Evolutionary conservation across 257 asterid species (phyloP).

Genomic region (Paraleonurus japonicus): DNA sequence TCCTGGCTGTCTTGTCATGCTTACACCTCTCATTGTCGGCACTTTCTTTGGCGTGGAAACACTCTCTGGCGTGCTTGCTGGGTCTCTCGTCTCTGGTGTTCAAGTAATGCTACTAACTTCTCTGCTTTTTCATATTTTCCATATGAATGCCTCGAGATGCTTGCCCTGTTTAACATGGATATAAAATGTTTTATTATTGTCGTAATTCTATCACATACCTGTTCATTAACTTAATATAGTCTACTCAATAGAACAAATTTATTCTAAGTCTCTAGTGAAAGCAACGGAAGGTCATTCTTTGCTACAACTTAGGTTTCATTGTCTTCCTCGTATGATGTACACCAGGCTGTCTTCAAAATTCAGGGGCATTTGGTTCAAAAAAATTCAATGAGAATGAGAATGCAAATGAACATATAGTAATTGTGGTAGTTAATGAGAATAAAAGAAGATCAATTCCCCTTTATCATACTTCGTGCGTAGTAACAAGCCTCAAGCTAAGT

Average conservation of each 20-base stretch:
- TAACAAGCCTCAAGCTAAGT: too few relatives aligned
- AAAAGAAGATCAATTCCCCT: too few relatives aligned
- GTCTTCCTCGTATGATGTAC: too few relatives aligned
- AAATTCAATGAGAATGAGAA: too few relatives aligned
- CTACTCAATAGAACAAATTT: neutral
- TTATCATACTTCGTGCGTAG: too few relatives aligned
- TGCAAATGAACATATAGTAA: too few relatives aligned
- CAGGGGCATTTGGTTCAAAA: too few relatives aligned
- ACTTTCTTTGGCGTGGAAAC: constrained; percentile 53
- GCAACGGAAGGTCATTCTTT: neutral
- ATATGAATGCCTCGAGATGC: neutral
- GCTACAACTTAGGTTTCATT: neutral
- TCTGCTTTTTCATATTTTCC: neutral
- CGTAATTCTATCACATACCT: neutral
- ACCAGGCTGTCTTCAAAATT: too few relatives aligned
- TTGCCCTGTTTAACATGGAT: neutral
- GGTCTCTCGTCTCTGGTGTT: constrained; percentile 57
- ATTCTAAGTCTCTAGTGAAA: neutral
- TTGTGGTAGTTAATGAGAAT: too few relatives aligned
- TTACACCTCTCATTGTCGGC: constrained; percentile 50
- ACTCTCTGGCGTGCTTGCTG: constrained; percentile 56
- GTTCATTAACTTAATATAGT: neutral
- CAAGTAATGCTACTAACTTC: constrained; percentile 29
- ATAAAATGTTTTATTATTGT: neutral
- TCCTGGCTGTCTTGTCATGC: constrained; percentile 58